Conservation (phyloP, 2,329 filamentous ascomycete genomes). For the Chaetomium sp. region DNA sequence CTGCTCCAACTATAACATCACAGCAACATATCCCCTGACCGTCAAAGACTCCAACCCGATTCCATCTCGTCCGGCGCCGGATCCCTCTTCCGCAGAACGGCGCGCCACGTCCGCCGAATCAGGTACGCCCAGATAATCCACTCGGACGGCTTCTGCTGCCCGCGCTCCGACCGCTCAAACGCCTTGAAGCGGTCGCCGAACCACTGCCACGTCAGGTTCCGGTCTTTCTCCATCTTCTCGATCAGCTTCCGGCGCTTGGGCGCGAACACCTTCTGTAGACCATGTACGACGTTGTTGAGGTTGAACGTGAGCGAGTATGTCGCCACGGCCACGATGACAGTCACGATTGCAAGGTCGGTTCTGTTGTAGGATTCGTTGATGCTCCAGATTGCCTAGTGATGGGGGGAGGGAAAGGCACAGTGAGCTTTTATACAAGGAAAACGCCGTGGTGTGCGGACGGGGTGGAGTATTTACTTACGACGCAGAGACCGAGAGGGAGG, state of each 20-base stretch:
- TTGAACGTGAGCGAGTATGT: conserved; percentile 16
- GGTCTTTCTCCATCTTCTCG: conserved; percentile 1
- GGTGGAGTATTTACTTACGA: not conserved
- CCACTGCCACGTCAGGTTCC: not conserved
- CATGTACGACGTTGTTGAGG: conserved; percentile 8
- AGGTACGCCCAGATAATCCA: not conserved
- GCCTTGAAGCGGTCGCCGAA: not conserved
- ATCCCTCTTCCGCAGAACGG: not conserved
- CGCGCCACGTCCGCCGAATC: not conserved
- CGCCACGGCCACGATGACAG: not conserved
- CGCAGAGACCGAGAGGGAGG: conserved; percentile 3
- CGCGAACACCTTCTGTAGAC: not conserved
- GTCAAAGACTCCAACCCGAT: not conserved
- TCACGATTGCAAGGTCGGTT: conserved; percentile 5
- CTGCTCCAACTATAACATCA: not conserved
- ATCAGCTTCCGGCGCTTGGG: conserved; percentile 3
- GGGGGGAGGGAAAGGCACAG: not conserved
- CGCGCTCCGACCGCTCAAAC: conserved; percentile 3
- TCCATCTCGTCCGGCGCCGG: not conserved
- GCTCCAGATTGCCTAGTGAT: conserved; percentile 12
- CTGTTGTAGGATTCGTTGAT: conserved; percentile 18
- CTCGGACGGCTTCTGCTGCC: conserved; percentile 2
- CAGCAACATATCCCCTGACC: not conserved
- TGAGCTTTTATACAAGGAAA: not conserved
- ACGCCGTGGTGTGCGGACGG: not conserved